Conservation (phyloP, 257 asterid species). For the Capsicum baccatum region DNA sequence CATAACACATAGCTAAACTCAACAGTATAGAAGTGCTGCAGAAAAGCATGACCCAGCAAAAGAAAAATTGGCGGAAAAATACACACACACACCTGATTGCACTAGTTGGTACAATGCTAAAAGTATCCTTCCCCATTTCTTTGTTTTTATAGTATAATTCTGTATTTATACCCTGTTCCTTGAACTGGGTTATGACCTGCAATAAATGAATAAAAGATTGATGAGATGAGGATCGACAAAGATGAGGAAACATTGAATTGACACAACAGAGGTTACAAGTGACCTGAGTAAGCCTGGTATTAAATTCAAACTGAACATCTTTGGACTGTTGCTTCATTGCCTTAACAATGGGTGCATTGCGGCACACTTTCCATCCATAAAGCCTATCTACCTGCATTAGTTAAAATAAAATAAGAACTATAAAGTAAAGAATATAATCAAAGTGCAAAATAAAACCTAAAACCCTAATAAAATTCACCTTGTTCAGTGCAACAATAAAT, state of each 20-base stretch:
- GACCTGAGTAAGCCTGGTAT: slow-evolving; percentile 78
- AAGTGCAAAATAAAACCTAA: not conserved
- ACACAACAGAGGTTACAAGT: not conserved
- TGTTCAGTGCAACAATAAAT: slow-evolving; percentile 88
- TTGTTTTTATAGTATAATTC: slow-evolving; percentile 89
- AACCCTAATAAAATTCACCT: slow-evolving; percentile 49
- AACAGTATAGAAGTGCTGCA: slow-evolving; percentile 15
- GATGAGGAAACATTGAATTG: not conserved
- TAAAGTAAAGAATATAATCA: not conserved
- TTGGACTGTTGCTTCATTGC: slow-evolving; percentile 80
- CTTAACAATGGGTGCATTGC: slow-evolving; percentile 80
- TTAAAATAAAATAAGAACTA: not conserved
- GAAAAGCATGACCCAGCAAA: slow-evolving; percentile 18
- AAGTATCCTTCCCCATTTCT: slow-evolving; percentile 79
- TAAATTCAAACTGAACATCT: slow-evolving; percentile 74
- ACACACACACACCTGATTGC: slow-evolving; percentile 73
- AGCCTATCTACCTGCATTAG: slow-evolving; percentile 78
- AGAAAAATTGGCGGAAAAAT: not conserved
- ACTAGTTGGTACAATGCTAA: slow-evolving; percentile 92
- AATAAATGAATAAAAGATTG: slow-evolving; percentile 18
- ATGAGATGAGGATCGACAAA: not conserved
- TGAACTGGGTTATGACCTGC: slow-evolving; percentile 78
- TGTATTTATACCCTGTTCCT: slow-evolving; percentile 92
- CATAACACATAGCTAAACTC: slow-evolving; percentile 27
- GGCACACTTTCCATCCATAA: slow-evolving; percentile 80